These are phyloP conservation scores for Pseudopithomyces chartarum DNA, from an alignment of 2,329 filamentous ascomycete genomes.

Conservation along the genomic window DNA sequence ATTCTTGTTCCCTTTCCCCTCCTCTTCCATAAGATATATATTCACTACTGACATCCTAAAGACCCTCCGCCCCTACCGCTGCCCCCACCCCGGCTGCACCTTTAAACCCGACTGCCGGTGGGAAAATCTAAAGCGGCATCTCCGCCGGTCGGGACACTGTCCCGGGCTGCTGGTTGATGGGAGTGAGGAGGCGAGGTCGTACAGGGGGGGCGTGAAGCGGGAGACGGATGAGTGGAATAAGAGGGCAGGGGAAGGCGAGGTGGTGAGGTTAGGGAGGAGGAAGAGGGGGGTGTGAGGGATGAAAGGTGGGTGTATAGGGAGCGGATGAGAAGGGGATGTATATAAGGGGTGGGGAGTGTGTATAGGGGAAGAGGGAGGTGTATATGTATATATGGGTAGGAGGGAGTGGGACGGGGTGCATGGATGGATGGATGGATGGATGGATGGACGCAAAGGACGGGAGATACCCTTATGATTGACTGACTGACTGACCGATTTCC, in stretches of 20 bases:
- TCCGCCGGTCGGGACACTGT: slow-evolving; percentile 43
- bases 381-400: background rate
- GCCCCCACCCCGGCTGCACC: slow-evolving; percentile 42
- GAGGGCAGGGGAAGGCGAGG: slow-evolving; percentile 26
- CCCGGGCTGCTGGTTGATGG: slow-evolving; percentile 39
- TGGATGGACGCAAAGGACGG: background rate
- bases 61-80: slow-evolving; percentile 44
- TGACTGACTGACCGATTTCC: no score
- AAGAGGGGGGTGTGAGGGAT: slow-evolving; percentile 18
- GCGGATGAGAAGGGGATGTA: no score
- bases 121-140: slow-evolving; percentile 47
- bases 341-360: background rate
- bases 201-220: slow-evolving; percentile 35
- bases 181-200: slow-evolving; percentile 39
- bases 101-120: slow-evolving; percentile 47
- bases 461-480: background rate
- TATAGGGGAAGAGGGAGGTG: background rate
- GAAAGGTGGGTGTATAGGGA: no score
- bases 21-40: no score
- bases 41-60: no score
- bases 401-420: no score
- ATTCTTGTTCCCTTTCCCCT: background rate
- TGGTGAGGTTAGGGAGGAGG: slow-evolving; percentile 23
- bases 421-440: background rate
- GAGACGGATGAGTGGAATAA: slow-evolving; percentile 43